A percentile compares a stretch with the other conserved stretches of the same genome.
phyloP scores from a whole-genome alignment of 208 protist species.

The Wallacemonas sp. region DNA sequence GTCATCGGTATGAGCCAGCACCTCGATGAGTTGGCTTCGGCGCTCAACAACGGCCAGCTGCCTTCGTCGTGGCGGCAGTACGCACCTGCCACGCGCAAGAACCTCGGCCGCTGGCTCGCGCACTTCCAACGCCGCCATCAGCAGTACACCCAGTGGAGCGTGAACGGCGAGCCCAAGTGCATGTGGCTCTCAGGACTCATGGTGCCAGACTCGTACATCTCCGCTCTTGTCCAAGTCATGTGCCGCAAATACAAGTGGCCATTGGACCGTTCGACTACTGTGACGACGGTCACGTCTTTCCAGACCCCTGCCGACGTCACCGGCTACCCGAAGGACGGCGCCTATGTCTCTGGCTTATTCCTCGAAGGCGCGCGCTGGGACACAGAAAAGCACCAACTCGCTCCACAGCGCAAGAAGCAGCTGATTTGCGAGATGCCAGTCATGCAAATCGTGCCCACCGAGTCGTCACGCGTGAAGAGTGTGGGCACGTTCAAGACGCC shows the following conservation, averaged over 20 bases:
- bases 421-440: constrained; percentile 97
- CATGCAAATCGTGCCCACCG: constrained; percentile 97
- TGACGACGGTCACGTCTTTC: constrained; percentile 93
- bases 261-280: constrained; percentile 96
- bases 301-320: constrained; percentile 67
- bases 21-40: constrained; percentile 93
- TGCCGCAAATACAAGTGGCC: constrained; percentile 98
- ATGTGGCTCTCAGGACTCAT: constrained; percentile 99
- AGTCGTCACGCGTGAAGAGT: constrained; percentile 93
- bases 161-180: constrained; percentile 95
- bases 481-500: constrained; percentile 96
- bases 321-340: constrained; percentile 89
- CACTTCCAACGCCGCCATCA: constrained; percentile 93
- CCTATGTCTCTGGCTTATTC: constrained; percentile 96
- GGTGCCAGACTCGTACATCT: constrained; percentile 98
- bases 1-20: constrained; percentile 98
- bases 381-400: constrained; percentile 67
- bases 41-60: constrained; percentile 94
- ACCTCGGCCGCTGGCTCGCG: constrained; percentile 94
- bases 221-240: constrained; percentile 97
- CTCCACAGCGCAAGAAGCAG: constrained; percentile 94
- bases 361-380: constrained; percentile 98
- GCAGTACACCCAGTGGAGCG: constrained; percentile 96
- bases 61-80: constrained; percentile 92
- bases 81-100: constrained; percentile 96